Conservation (phyloP, 352 stramenopile genomes). For the Globisporangium emineosum region DNA sequence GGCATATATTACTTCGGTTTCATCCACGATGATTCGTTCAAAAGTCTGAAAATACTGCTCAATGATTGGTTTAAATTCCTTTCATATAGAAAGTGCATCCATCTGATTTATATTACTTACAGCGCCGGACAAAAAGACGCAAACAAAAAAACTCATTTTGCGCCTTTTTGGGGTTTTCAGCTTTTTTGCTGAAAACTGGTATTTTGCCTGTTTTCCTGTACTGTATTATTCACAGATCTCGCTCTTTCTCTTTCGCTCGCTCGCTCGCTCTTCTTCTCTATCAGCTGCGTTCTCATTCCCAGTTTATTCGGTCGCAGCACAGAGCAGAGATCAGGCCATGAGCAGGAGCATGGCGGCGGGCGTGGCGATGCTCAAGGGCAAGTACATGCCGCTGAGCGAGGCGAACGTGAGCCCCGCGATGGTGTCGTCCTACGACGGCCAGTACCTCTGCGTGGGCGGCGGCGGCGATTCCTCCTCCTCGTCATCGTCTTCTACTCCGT, state of each 20-base stretch:
- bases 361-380: slow-evolving; percentile 58
- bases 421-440: slow-evolving; percentile 74
- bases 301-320: neutral
- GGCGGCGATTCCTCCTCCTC: slow-evolving; percentile 21
- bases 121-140: neutral
- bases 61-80: neutral
- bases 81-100: neutral
- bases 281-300: neutral
- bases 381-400: slow-evolving; percentile 88
- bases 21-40: neutral
- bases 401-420: slow-evolving; percentile 74
- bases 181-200: neutral
- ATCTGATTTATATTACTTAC: neutral
- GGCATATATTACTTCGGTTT: neutral
- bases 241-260: slow-evolving; percentile 1
- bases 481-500: slow-evolving; percentile 1
- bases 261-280: neutral
- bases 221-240: slow-evolving; percentile 10
- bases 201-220: neutral
- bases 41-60: neutral
- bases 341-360: slow-evolving; percentile 16
- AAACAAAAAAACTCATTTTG: neutral
- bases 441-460: slow-evolving; percentile 55
- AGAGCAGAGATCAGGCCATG: neutral
- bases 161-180: neutral